Conservation (phyloP, 257 asterid genomes). For the Verbascum thapsus region DNA sequence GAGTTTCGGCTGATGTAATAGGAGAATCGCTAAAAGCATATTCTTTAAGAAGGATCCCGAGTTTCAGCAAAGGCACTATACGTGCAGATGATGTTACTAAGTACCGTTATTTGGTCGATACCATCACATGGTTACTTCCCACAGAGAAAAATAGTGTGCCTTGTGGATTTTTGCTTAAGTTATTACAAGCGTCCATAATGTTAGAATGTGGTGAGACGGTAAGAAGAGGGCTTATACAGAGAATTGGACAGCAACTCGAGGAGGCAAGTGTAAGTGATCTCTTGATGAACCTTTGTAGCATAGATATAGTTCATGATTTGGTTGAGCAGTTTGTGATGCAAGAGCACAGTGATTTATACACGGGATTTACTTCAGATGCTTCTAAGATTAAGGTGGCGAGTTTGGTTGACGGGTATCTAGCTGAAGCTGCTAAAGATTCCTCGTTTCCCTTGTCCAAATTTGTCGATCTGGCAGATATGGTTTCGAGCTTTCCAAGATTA, state of each 20-base stretch:
- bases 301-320: constrained; percentile 55
- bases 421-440: constrained; percentile 75
- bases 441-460: constrained; percentile 52
- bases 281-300: constrained; percentile 45
- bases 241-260: constrained; percentile 62
- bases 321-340: constrained; percentile 69
- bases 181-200: constrained; percentile 56
- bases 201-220: constrained; percentile 62
- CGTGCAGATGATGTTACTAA: constrained; percentile 54
- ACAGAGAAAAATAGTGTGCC: constrained; percentile 50
- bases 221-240: constrained; percentile 49
- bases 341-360: constrained; percentile 38
- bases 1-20: constrained; percentile 51
- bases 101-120: constrained; percentile 59
- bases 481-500: constrained; percentile 58
- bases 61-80: constrained; percentile 50
- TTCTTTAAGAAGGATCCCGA: constrained; percentile 55
- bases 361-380: constrained; percentile 46
- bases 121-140: constrained; percentile 57
- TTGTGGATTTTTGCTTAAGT: constrained; percentile 62
- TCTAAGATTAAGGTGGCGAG: constrained; percentile 71
- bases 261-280: constrained; percentile 69
- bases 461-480: constrained; percentile 62
- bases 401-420: constrained; percentile 73
- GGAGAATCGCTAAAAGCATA: constrained; percentile 78